phyloP scores from a whole-genome alignment of 1,284 basidiomycete species.

The Somion occarium region DNA sequence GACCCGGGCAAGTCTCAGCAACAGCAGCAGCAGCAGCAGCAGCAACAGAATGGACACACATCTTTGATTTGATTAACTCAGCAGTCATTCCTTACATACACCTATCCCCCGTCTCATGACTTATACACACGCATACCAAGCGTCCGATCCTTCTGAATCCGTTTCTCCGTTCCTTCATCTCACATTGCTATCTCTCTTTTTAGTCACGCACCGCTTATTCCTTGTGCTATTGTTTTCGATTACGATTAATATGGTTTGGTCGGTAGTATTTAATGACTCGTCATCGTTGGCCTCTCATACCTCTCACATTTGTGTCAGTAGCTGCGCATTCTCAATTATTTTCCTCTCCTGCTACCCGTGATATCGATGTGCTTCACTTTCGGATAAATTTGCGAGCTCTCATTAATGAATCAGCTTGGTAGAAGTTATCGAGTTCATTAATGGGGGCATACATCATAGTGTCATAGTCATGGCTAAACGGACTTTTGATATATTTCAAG shows the following conservation, averaged over 20 bases:
- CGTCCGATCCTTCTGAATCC: too few species aligned
- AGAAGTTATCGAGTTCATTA: too few species aligned
- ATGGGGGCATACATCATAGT: too few species aligned
- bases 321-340: not conserved
- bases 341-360: too few species aligned
- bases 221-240: not conserved
- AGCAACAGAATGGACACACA: slow-evolving; percentile 30
- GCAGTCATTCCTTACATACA: not conserved
- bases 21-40: slow-evolving; percentile 22
- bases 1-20: slow-evolving; percentile 19
- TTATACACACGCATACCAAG: too few species aligned
- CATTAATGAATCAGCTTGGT: too few species aligned
- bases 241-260: not conserved
- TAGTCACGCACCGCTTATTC: not conserved
- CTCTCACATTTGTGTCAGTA: not conserved
- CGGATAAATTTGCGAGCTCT: too few species aligned
- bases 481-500: too few species aligned
- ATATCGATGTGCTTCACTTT: too few species aligned
- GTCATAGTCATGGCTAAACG: too few species aligned
- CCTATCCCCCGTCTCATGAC: not conserved
- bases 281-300: not conserved
- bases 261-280: not conserved
- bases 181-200: too few species aligned
- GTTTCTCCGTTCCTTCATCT: too few species aligned
- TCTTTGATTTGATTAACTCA: slow-evolving; percentile 32